Percentiles rank a stretch among this genome's conserved stretches.
These are phyloP conservation scores for Rhynchospora tenuis DNA, from an alignment of 176 grass and related monocot species.

Conservation along the genomic window DNA sequence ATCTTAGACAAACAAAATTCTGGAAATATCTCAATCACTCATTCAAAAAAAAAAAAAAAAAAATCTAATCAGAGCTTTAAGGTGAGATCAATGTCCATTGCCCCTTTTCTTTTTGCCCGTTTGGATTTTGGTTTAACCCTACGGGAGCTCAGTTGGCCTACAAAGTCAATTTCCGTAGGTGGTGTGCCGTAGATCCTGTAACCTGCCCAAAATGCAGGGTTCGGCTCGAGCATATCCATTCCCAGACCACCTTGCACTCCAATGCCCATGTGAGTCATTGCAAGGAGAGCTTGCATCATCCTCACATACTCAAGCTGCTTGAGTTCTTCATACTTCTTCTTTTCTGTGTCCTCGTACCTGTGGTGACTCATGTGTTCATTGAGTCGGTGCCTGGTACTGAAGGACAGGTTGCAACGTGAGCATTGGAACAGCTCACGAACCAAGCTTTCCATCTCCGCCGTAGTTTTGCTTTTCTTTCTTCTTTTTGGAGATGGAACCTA, in stretches of 20 bases:
- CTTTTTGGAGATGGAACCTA: neutral
- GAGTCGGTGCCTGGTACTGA: neutral
- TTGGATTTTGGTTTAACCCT: neutral
- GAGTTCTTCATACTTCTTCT: neutral
- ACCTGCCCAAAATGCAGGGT: neutral
- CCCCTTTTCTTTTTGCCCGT: neutral
- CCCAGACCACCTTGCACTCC: neutral
- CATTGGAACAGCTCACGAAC: neutral
- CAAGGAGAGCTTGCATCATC: neutral
- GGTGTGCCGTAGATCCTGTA: neutral
- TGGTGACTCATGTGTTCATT: neutral
- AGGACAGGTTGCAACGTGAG: neutral
- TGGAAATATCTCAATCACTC: neutral
- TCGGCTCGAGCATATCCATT: neutral
- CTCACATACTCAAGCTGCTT: neutral
- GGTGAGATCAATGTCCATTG: neutral
- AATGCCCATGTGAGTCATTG: neutral
- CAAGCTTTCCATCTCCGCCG: neutral
- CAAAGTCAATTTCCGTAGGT: conserved; percentile 6
- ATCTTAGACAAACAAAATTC: neutral
- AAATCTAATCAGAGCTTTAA: conserved; percentile 1
- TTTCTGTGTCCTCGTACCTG: neutral
- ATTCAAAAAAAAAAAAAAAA: neutral
- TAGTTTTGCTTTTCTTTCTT: neutral
- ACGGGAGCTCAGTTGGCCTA: neutral